Base-by-base conservation (phyloP, 2,329 filamentous ascomycete species). In the Diplodia seriata region DNA sequence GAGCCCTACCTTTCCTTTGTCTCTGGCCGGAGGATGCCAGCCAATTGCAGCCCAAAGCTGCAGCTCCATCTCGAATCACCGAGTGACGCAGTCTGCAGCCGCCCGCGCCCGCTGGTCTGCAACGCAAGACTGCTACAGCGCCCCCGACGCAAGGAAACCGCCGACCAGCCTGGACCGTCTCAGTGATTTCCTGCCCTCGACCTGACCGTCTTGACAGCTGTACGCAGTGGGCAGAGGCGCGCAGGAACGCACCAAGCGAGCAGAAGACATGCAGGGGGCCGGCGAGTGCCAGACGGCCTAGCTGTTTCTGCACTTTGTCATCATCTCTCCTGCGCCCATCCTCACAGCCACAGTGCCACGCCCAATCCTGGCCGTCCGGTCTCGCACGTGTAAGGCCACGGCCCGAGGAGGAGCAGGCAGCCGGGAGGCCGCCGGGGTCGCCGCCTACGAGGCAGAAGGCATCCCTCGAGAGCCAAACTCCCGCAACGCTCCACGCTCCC, bases 1-100 rank as follows among this genome's bases (percentile, higher is more conserved):
- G 40, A 47, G 53, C 53, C 53, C 53, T 54, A 20, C 51, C 6
- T 26, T 20, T 33, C 49, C 51, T 36, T 51, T 51, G 49, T 51
- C 20, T 12, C 53, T 56, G 15, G 18, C 18, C 36, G 38, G 55
- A 59, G 36, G 12, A 29, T n/a, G 12, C 55, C 53, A 59, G 31
- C 55, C 36, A 23, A 43, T 12, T 38, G 55, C 31, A 20, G 54
- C 31, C 14, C 12, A 20, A 20, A 36, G n/a, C 36, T 14, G 38
- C 38, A 47, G 20, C 38, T 31, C 26, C 23, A 26, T 23, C 56
- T 40, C 55, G 31, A 43, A 54, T 29, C 20, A 31, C 26, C 15
- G 11, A 33, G 18, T 38, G 31, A 38, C 53, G 53, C 53, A 56
- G 29, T 33, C 56, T 59, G 55, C 55, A 43, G 20, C 4, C 55